Conservation (phyloP, 441 rosid species). For the Kokia cookei region DNA sequence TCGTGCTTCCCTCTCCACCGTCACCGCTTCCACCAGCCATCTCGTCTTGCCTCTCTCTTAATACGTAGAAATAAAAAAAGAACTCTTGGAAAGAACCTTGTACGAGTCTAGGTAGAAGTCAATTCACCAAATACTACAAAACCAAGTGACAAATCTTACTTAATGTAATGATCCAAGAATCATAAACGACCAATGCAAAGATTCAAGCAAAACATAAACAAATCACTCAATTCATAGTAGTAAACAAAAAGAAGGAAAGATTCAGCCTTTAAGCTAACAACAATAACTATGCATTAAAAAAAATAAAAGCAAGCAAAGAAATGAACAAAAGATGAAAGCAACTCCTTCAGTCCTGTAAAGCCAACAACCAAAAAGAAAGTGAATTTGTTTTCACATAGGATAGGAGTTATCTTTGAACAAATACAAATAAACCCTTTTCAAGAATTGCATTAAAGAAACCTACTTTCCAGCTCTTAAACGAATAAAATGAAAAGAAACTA, state of each 20-base stretch:
- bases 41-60: too few relatives aligned
- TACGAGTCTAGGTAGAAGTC: background rate
- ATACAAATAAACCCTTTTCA: background rate
- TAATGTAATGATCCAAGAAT: background rate
- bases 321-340: background rate
- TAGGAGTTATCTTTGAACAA: background rate
- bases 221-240: background rate
- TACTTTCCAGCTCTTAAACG: background rate
- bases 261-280: background rate
- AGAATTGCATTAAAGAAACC: background rate
- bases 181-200: background rate
- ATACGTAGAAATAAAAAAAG: too few relatives aligned
- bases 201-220: background rate
- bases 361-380: background rate
- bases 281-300: background rate
- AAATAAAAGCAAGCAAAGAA: background rate
- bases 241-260: background rate
- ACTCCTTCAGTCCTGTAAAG: conserved; percentile 11
- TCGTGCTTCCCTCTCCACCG: too few relatives aligned
- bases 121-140: background rate
- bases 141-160: background rate
- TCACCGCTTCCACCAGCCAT: too few relatives aligned
- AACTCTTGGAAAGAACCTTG: background rate
- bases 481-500: background rate
- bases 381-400: background rate